Percentiles rank a stretch among this genome's conserved stretches.
Evolutionary conservation across 2,329 filamentous ascomycete species (phyloP).

Genomic region (Aspergillus hortae): DNA sequence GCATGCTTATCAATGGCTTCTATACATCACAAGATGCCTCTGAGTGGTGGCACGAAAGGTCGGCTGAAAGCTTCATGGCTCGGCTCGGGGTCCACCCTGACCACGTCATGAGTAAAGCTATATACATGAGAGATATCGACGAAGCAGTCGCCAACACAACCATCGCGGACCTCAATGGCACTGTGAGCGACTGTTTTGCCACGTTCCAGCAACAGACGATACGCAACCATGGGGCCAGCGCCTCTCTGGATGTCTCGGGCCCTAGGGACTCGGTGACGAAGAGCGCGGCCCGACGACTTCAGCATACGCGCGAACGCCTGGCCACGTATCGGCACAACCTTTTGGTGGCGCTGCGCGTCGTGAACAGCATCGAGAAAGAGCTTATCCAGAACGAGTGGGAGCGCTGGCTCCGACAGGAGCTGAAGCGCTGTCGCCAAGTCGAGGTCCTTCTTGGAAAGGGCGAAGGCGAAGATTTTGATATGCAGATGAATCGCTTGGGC

Average conservation of each 20-base stretch:
- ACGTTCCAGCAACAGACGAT: constrained; percentile 43
- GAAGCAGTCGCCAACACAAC: constrained; percentile 51
- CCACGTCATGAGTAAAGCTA: constrained; percentile 73
- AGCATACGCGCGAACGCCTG: constrained; percentile 76
- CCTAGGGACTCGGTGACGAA: constrained; percentile 29
- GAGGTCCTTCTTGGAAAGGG: constrained; percentile 43
- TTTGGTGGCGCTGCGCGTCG: constrained; percentile 81
- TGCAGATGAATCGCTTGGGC: constrained; percentile 20
- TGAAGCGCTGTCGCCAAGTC: constrained; percentile 66
- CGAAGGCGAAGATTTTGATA: constrained; percentile 18
- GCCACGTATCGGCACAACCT: constrained; percentile 85
- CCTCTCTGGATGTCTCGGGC: constrained; percentile 26
- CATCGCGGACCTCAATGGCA: constrained; percentile 23
- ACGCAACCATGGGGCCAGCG: constrained; percentile 27
- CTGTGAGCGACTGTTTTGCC: constrained; percentile 39
- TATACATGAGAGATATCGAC: constrained; percentile 79
- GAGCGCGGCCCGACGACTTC: constrained; percentile 56
- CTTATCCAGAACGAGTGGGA: constrained; percentile 88
- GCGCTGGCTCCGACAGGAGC: constrained; percentile 82
- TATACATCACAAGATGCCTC: constrained; percentile 70
- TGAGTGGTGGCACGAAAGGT: constrained; percentile 82
- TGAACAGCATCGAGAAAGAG: constrained; percentile 85
- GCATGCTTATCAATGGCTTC: constrained; percentile 68
- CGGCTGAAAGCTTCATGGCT: constrained; percentile 75
- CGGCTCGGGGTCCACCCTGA: constrained; percentile 77